A percentile compares a stretch with the other conserved stretches of the same genome.
These are phyloP conservation scores for Chaetomium globosum DNA, from an alignment of 2,329 filamentous ascomycete genomes.

Conservation along the genomic window DNA sequence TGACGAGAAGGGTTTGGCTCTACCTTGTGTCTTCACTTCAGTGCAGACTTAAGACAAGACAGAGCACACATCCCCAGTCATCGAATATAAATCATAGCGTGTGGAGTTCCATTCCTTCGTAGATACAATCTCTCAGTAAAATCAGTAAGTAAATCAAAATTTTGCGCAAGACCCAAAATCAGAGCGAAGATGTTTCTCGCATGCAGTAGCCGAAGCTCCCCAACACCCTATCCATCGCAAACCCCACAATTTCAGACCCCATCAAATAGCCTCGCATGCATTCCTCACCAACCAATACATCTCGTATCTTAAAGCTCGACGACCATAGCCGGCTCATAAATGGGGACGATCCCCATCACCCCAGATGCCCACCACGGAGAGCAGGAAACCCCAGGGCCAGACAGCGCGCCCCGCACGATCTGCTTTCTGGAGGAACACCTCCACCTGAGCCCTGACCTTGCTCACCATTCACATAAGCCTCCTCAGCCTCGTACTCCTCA, in stretches of 20 bases:
- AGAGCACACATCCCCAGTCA: too few relatives aligned
- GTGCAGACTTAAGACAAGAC: not conserved
- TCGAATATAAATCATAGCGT: not conserved
- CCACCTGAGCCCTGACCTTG: slow-evolving; percentile 62
- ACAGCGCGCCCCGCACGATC: slow-evolving; percentile 56
- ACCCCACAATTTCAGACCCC: not conserved
- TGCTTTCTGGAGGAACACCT: slow-evolving; percentile 59
- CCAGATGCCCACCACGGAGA: slow-evolving; percentile 68
- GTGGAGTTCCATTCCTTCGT: slow-evolving; percentile 14
- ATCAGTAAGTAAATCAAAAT: not conserved
- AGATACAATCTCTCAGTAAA: slow-evolving; percentile 26
- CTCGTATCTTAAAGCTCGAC: slow-evolving; percentile 21
- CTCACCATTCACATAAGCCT: slow-evolving; percentile 61
- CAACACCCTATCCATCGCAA: not conserved
- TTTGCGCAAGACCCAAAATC: slow-evolving; percentile 10
- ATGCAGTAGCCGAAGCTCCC: not conserved
- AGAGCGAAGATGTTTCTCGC: slow-evolving; percentile 8
- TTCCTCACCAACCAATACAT: not conserved
- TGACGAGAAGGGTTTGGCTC: not conserved
- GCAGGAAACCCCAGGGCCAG: slow-evolving; percentile 60
- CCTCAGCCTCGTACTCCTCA: slow-evolving; percentile 51
- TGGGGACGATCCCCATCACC: slow-evolving; percentile 54
- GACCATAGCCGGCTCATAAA: slow-evolving; percentile 30
- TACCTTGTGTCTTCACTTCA: not conserved
- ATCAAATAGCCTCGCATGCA: not conserved